Conservation (phyloP, 2,329 filamentous ascomycete genomes). For the Cladosporium sp. region DNA sequence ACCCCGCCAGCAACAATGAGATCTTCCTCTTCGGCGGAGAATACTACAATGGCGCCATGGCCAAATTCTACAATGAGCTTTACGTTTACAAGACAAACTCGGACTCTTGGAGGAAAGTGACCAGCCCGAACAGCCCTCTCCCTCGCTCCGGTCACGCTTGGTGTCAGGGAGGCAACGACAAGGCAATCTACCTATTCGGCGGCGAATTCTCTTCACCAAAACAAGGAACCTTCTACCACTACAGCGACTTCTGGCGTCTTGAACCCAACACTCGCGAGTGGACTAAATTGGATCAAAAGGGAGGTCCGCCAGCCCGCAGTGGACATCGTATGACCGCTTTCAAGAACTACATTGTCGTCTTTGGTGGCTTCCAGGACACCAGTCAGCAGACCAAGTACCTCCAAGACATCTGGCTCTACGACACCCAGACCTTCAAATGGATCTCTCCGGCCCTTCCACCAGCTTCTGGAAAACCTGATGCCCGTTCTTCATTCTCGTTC, state of each 20-base stretch:
- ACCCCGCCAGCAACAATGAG: slow-evolving; percentile 80
- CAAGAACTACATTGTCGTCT: slow-evolving; percentile 94
- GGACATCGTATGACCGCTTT: slow-evolving; percentile 87
- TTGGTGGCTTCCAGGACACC: slow-evolving; percentile 96
- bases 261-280: slow-evolving; percentile 83
- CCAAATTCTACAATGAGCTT: slow-evolving; percentile 64
- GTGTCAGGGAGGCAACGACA: slow-evolving; percentile 82
- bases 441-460: slow-evolving; percentile 68
- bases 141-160: slow-evolving; percentile 91
- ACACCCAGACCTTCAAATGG: slow-evolving; percentile 84
- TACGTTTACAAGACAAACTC: slow-evolving; percentile 70
- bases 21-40: slow-evolving; percentile 91
- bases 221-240: slow-evolving; percentile 98
- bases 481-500: slow-evolving; percentile 86
- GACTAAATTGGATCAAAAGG: slow-evolving; percentile 78
- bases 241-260: slow-evolving; percentile 96
- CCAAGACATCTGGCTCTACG: slow-evolving; percentile 91
- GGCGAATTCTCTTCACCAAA: slow-evolving; percentile 96
- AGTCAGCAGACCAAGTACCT: slow-evolving; percentile 92
- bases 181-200: slow-evolving; percentile 85
- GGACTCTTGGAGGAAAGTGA: slow-evolving; percentile 87
- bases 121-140: slow-evolving; percentile 83
- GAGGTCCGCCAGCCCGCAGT: slow-evolving; percentile 76
- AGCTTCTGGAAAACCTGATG: slow-evolving; percentile 74
- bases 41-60: slow-evolving; percentile 87